Percentiles rank a stretch among this genome's conserved stretches.
Conservation (phyloP, 371 early-diverging fungal species). For the Catenaria anguillulae region DNA sequence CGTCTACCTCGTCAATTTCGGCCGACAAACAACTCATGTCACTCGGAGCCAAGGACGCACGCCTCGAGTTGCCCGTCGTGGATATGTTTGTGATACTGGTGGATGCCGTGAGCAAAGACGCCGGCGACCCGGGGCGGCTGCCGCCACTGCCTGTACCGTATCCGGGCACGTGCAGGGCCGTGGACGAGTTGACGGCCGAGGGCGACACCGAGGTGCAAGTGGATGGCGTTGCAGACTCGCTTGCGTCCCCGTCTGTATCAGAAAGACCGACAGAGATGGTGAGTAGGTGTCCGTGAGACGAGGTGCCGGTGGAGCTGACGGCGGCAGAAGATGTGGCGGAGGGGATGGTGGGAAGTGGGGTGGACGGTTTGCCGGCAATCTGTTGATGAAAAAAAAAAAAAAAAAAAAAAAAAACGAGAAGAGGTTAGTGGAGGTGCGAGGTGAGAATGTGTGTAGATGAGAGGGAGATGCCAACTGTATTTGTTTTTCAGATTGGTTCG, state of each 20-base stretch:
- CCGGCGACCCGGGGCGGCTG: neutral
- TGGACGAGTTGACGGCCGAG: neutral
- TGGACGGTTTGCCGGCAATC: no score
- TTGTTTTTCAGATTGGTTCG: neutral
- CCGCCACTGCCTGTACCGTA: neutral
- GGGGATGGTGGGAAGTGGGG: neutral
- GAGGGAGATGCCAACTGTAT: neutral
- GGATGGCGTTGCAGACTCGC: neutral
- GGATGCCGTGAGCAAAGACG: neutral
- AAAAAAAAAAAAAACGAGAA: no score
- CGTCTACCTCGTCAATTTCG: no score
- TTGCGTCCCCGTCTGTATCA: no score
- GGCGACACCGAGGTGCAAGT: neutral
- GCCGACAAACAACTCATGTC: no score
- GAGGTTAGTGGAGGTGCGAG: neutral
- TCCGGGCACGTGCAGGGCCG: neutral
- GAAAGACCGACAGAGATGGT: no score
- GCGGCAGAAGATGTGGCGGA: neutral
- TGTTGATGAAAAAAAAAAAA: no score
- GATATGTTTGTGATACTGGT: neutral
- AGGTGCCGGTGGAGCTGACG: neutral
- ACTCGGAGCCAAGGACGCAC: no score
- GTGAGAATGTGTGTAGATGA: neutral
- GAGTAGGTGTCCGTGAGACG: neutral
- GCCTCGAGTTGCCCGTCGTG: no score